Conservation (phyloP, 352 stramenopile species). For the Phytophthora hybrid region DNA sequence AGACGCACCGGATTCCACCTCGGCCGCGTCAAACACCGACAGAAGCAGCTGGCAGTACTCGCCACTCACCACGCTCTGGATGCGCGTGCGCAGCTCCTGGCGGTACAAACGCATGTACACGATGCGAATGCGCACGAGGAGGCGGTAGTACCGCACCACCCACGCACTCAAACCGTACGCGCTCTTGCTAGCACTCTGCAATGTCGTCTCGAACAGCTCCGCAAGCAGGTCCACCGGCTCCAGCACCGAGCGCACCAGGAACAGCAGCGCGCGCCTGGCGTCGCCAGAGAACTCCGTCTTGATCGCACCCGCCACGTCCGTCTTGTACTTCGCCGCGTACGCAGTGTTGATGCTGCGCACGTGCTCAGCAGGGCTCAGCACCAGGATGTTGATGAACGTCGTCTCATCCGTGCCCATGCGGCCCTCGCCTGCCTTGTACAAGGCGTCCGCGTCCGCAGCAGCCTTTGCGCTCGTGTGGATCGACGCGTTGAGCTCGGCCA, state of each 20-base stretch:
- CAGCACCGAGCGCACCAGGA: conserved; percentile 38
- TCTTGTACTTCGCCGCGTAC: conserved; percentile 46
- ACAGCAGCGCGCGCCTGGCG: conserved; percentile 36
- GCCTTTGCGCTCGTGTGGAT: conserved; percentile 64
- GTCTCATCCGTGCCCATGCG: conserved; percentile 34
- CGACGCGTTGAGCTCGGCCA: conserved; percentile 47
- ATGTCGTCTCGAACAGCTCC: conserved; percentile 43
- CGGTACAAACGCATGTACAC: conserved; percentile 59
- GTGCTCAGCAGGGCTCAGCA: conserved; percentile 37
- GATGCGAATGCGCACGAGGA: conserved; percentile 36
- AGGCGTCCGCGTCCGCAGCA: conserved; percentile 44
- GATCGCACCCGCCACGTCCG: conserved; percentile 32
- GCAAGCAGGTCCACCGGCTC: conserved; percentile 40
- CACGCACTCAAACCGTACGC: conserved; percentile 18
- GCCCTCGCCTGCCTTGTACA: conserved; percentile 69
- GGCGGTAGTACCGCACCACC: conserved; percentile 34
- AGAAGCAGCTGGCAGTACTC: conserved; percentile 14
- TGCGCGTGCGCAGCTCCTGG: conserved; percentile 34
- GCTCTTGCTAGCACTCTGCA: conserved; percentile 45
- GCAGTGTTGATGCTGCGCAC: conserved; percentile 40
- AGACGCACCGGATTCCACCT: conserved; percentile 1
- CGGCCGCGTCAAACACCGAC: conserved; percentile 10
- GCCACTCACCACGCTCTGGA: conserved; percentile 20
- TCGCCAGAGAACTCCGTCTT: conserved; percentile 43
- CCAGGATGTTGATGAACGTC: conserved; percentile 46